A percentile compares a stretch with the other conserved stretches of the same genome.
These are phyloP conservation scores for Lasiodiplodia gonubiensis DNA, from an alignment of 2,329 filamentous ascomycete genomes.

Conservation along the genomic window DNA sequence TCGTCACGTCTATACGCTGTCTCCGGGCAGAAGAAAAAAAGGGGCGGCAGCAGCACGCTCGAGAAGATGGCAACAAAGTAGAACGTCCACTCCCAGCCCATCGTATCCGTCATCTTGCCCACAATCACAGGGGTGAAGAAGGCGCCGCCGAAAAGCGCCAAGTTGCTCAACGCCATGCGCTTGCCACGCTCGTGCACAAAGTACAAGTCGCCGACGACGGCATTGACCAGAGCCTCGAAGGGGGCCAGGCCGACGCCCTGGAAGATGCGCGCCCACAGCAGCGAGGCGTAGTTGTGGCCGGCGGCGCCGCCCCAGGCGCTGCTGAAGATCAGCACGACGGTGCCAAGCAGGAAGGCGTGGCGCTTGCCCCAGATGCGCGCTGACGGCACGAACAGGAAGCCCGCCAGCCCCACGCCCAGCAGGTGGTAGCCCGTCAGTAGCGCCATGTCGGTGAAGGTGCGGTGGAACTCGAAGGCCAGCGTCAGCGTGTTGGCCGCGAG, in stretches of 20 bases:
- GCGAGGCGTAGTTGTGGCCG: conserved; percentile 69
- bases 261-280: conserved; percentile 79
- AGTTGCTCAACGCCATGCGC: conserved; percentile 82
- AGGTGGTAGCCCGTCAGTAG: conserved; percentile 87
- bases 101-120: conserved; percentile 76
- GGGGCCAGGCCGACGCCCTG: conserved; percentile 88
- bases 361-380: conserved; percentile 92
- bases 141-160: conserved; percentile 72
- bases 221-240: conserved; percentile 89
- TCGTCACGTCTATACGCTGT: conserved; percentile 75
- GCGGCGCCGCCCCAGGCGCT: conserved; percentile 79
- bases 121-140: conserved; percentile 88
- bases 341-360: conserved; percentile 82
- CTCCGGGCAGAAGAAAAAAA: conserved; percentile 84
- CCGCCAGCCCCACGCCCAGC: conserved; percentile 79
- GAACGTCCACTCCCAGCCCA: conserved; percentile 89
- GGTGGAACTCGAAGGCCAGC: conserved; percentile 69
- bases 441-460: conserved; percentile 75
- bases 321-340: conserved; percentile 72
- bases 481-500: conserved; percentile 88
- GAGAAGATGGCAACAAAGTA: conserved; percentile 87
- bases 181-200: conserved; percentile 85
- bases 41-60: conserved; percentile 69
- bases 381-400: conserved; percentile 84
- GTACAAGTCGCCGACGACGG: conserved; percentile 86